Evolutionary conservation across 2,329 filamentous ascomycete species (phyloP), one percentile per base, ranked within the genome.

Genomic region (Passalora sequoiae): DNA sequence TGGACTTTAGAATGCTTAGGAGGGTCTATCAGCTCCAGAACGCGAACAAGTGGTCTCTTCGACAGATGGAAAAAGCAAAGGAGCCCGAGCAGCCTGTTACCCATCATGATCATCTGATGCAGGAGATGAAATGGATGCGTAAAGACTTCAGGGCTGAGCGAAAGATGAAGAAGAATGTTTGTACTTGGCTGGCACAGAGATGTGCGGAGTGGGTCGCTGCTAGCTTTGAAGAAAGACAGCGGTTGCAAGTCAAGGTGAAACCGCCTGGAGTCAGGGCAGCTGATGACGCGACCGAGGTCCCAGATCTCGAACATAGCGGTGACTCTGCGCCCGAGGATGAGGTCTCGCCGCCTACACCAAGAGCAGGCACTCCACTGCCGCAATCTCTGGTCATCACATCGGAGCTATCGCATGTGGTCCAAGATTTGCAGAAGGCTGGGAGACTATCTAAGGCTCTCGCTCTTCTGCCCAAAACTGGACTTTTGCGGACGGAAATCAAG

Each of bases 81-180:
- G 92, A 98, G 64, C 89, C 91, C 4, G 74, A 78, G 3, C 79
- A 88, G 27, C 83, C 83, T 13, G 76, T 79, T 1, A 82, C 84
- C 2, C 91, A 97, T 55, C 86, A 83, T 78, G 92, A 98, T 66
- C 76, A 91, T 40, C 65, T 97, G 43, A 70, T 98, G 22, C 78
- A 89, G 55, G 89, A 98, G 69, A 87, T 91, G 78, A 94, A 89
- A 64, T 97, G 91, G 91, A 94, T 98, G 87, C 80, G 89, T 38
- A 96, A 89, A 1, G 92, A 98, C 66, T 97, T 96, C 60, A 78
- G 85, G 39, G 87, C 96, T 66, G 92, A 97, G 64, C 75, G 88
- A 29, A 95, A 94, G 63, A 95, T 89, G 89, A 97, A 96, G 68
- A 81, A 80, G 60, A 78, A 84, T 2, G 77, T 84, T 25, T 89